Percentiles rank a stretch among this genome's conserved stretches.
Evolutionary conservation across 208 protist species (phyloP).

Genomic region (Leishmania gerbilli): DNA sequence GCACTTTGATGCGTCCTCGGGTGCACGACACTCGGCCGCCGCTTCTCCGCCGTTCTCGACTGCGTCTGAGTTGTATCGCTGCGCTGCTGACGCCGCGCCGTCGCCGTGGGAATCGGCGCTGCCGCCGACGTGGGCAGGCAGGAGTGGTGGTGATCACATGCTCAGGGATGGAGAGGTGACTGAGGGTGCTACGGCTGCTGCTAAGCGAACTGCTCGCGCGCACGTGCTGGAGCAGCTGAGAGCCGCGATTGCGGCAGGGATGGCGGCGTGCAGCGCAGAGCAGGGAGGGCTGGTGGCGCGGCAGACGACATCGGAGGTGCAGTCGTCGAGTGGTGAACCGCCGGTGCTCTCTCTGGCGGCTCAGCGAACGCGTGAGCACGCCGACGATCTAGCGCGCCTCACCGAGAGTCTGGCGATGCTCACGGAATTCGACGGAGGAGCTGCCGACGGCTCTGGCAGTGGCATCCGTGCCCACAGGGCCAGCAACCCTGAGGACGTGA

Average conservation of each 20-base stretch:
- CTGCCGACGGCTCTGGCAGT: not conserved
- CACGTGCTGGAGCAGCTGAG: slow-evolving; percentile 4
- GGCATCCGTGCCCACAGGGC: not conserved
- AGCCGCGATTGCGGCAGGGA: slow-evolving; percentile 10
- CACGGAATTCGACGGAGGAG: not conserved
- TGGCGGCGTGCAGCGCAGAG: not conserved
- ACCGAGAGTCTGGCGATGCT: slow-evolving; percentile 11
- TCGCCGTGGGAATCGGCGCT: slow-evolving; percentile 52
- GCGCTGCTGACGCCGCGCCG: slow-evolving; percentile 6
- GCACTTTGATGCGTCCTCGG: not conserved
- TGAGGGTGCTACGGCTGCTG: not conserved
- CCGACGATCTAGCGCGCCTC: slow-evolving; percentile 12
- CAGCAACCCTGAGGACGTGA: not conserved
- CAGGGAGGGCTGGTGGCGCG: not conserved
- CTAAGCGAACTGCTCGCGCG: not conserved
- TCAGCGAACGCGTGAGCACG: slow-evolving; percentile 18
- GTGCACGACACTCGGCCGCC: not conserved
- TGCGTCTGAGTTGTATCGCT: slow-evolving; percentile 5
- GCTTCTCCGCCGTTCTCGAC: not conserved
- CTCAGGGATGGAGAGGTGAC: not conserved
- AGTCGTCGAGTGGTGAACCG: not conserved
- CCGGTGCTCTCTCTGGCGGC: slow-evolving; percentile 6
- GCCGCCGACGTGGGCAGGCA: not conserved
- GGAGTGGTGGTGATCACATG: not conserved
- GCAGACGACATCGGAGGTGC: not conserved